Evolutionary conservation across 768 basidiomycete species (phyloP), one percentile per base, ranked within the genome.

Genomic region (Fistulinella prunicolor): DNA sequence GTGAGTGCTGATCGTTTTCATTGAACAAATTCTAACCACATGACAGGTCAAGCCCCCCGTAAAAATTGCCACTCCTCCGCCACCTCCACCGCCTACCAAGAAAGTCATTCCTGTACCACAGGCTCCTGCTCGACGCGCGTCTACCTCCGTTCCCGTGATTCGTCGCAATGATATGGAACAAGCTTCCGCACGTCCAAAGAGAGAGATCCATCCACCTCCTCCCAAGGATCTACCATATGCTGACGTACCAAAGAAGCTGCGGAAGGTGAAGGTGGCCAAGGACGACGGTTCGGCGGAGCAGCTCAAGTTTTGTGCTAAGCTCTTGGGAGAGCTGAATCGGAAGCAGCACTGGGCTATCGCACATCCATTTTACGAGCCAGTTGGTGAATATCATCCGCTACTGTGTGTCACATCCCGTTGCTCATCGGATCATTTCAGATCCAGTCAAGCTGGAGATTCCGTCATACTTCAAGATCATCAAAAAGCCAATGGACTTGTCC

Each of bases 151-250:
- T 3, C 91, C 93, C 35, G 81, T 82, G 48, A 89, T 93, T 56
- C 81, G 92, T 46, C 88, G 92, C 38, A 86, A 83, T 21, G 89
- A 91, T 6, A 66, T 66, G 13, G 75, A 78, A 23, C 64, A 67
- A 49, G 73, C 69, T 20, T 64, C 76, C 21, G 79, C 80, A 20
- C 83, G 96, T n/a, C 95, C 95, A 2, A 98, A 97, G 72, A 89
- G 96, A 45, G 96, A 99, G 67, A 94, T 97, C 23, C 95, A 97
- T 62, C 91, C 95, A 4, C 95, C 94, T 10, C 87, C 92, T 19
- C 84, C 93, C 0, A 94, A 93, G 68, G 95, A 97, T 59, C 68
- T 94, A 9, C 80, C 86, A 0, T 96, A 95, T 63, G 80, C 81
- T 12, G 89, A 91, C 63, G 76, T 63, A 3, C 84, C 88, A 24